These are phyloP conservation scores for Filobasidium wieringae DNA, from an alignment of 768 basidiomycete species.

Conservation along the genomic window DNA sequence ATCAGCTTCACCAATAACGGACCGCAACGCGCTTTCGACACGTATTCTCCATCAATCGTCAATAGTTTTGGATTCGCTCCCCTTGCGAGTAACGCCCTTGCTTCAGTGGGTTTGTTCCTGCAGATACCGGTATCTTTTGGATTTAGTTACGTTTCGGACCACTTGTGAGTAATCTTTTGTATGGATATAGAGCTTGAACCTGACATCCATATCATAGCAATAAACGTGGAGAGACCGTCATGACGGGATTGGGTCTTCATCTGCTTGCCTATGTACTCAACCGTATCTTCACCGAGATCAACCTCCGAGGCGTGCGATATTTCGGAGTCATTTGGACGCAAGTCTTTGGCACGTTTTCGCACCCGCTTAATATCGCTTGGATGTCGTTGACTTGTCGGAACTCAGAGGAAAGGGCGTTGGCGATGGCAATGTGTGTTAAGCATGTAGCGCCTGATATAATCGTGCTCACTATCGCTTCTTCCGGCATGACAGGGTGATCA, in stretches of 20 bases:
- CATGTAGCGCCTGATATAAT: too few relatives aligned
- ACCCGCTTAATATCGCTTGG: slow-evolving; percentile 26
- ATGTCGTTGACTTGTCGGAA: slow-evolving; percentile 18
- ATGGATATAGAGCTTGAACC: background rate
- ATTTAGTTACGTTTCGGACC: slow-evolving; percentile 12
- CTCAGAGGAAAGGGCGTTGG: slow-evolving; percentile 20
- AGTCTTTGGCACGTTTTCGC: slow-evolving; percentile 16
- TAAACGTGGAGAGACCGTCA: slow-evolving; percentile 10
- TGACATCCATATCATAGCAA: background rate
- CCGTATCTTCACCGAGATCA: slow-evolving; percentile 8
- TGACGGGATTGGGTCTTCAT: slow-evolving; percentile 13
- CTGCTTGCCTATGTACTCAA: slow-evolving; percentile 17
- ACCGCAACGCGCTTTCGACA: slow-evolving; percentile 2
- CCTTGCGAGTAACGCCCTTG: slow-evolving; percentile 16
- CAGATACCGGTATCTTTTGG: slow-evolving; percentile 9
- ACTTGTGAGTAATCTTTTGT: background rate
- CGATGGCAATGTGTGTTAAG: slow-evolving; percentile 23
- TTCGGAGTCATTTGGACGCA: slow-evolving; percentile 18
- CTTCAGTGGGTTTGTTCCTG: slow-evolving; percentile 16
- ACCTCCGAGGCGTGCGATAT: slow-evolving; percentile 13
- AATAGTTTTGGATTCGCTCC: slow-evolving; percentile 14
- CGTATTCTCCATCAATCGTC: slow-evolving; percentile 15
- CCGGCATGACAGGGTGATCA: slow-evolving; percentile 16
- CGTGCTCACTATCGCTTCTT: background rate
- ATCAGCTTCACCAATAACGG: slow-evolving; percentile 5